A percentile compares a stretch with the other conserved stretches of the same genome.
Evolutionary conservation across 164 flowering plant species (phyloP).

Genomic region (Aristolochia californica): DNA sequence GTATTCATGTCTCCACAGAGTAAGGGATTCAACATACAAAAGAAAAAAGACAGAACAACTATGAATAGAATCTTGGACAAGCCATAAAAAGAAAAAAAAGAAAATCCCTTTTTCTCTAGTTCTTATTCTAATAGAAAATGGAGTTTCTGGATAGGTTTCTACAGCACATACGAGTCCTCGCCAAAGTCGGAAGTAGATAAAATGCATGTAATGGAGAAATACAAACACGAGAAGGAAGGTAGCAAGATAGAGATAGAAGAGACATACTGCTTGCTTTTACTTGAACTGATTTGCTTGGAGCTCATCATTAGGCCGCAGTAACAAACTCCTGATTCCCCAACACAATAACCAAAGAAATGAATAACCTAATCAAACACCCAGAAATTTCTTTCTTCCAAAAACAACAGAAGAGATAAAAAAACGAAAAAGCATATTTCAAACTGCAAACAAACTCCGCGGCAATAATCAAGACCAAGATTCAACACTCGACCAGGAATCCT

Average conservation of each 20-base stretch:
- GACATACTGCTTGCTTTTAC: conserved; percentile 8
- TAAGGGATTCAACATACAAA: too few relatives aligned
- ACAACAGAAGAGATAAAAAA: too few relatives aligned
- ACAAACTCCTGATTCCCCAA: too few relatives aligned
- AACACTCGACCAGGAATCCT: too few relatives aligned
- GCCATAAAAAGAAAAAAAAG: too few relatives aligned
- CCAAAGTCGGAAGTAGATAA: conserved; percentile 5
- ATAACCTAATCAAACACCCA: too few relatives aligned
- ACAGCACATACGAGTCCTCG: conserved; percentile 10
- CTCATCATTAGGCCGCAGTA: conserved; percentile 21
- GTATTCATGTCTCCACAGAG: background rate
- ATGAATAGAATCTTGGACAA: background rate
- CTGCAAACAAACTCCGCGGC: too few relatives aligned
- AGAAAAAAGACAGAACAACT: background rate
- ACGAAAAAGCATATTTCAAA: too few relatives aligned
- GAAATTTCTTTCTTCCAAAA: too few relatives aligned
- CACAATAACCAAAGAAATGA: too few relatives aligned
- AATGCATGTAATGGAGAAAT: conserved; percentile 4
- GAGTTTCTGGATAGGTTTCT: conserved; percentile 8
- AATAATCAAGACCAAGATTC: too few relatives aligned
- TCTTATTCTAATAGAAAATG: background rate
- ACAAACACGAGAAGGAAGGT: conserved; percentile 6
- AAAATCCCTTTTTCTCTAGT: background rate
- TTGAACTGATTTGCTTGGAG: conserved; percentile 20
- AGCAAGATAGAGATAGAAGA: background rate